Conservation (phyloP, 208 protist genomes). For the Leishmania gerbilli region DNA sequence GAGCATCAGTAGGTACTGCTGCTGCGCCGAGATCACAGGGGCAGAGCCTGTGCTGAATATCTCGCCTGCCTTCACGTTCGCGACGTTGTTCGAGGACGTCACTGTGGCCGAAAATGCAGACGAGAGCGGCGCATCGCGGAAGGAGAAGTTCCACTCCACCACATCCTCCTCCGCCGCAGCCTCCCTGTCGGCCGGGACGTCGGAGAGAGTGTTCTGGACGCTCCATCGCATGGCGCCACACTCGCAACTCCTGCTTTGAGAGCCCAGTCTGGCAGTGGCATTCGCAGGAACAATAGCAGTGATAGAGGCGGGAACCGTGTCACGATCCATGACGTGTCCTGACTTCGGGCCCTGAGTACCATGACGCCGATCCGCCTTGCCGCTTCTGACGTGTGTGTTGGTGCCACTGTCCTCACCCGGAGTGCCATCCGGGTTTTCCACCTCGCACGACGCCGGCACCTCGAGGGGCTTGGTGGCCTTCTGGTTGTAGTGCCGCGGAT, state of each 20-base stretch:
- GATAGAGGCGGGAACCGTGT: background rate
- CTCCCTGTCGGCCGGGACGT: background rate
- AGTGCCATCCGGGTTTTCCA: slow-evolving; percentile 23
- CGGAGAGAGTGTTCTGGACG: background rate
- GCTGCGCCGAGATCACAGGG: slow-evolving; percentile 9
- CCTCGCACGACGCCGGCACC: slow-evolving; percentile 38
- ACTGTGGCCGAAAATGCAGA: background rate
- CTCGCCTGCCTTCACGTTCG: background rate
- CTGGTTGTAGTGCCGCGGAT: slow-evolving; percentile 70
- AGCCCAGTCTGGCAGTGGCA: background rate
- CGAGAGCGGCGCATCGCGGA: background rate
- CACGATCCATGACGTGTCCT: background rate
- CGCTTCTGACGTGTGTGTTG: background rate
- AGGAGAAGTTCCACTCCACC: slow-evolving; percentile 26
- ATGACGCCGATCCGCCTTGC: background rate
- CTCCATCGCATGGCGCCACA: background rate
- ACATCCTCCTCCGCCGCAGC: slow-evolving; percentile 1
- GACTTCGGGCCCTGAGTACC: background rate
- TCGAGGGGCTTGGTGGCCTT: slow-evolving; percentile 41
- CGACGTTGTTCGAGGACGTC: background rate
- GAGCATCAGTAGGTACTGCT: slow-evolving; percentile 8
- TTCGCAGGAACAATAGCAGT: background rate
- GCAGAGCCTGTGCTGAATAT: background rate
- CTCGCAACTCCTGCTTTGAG: background rate
- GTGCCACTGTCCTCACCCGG: slow-evolving; percentile 10